Base-by-base conservation (phyloP, 2,329 filamentous ascomycete species). In the Dothideomycetes sp. region DNA sequence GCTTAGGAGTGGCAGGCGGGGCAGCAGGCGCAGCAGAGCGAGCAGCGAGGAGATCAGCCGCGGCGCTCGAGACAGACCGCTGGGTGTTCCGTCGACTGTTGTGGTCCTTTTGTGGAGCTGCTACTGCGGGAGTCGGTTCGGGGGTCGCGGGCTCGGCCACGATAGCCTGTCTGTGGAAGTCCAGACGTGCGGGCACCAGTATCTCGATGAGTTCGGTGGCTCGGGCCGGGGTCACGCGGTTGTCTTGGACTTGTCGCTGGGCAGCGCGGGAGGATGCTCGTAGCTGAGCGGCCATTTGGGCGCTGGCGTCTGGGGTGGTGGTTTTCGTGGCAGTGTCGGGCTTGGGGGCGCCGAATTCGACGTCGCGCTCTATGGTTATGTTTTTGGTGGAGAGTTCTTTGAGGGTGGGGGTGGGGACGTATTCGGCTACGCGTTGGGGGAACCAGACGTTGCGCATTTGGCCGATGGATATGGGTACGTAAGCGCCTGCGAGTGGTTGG, bases 381-480 rank as follows among this genome's bases (percentile, higher is more conserved):
- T 68, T 63, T 45, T 64, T 62, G 4, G 59, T 47, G 43, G 62
- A 63, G 31, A 73, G 51, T 41, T 64, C 55, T 50, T 65, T 63
- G 34, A 68, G 43, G 45, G 70, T 64, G 30, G 54, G 51, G 27
- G 52, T 47, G 34, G 69, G 64, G 16, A 73, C 59, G 54, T 77
- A 76, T 51, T 69, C 63, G 45, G 72, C 73, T 45, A 66, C 58
- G 42, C 62, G 58, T 32, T 53, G 54, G 3, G 70, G 72, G 47
- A 68, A 74, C 66, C 66, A 73, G 39, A 57, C 54, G 51, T 73
- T 74, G 46, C 73, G 63, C 71, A 77, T 75, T 29, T 62, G 58
- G 16, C 72, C 68, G 12, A 60, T 55, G n/a, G 66, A 55, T 31
- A 75, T 60, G 22, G 70, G 66, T 15, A 76, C 59, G 43, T 74